phyloP scores from a whole-genome alignment of 768 basidiomycete species.

The Hygrocybe coccinea region DNA sequence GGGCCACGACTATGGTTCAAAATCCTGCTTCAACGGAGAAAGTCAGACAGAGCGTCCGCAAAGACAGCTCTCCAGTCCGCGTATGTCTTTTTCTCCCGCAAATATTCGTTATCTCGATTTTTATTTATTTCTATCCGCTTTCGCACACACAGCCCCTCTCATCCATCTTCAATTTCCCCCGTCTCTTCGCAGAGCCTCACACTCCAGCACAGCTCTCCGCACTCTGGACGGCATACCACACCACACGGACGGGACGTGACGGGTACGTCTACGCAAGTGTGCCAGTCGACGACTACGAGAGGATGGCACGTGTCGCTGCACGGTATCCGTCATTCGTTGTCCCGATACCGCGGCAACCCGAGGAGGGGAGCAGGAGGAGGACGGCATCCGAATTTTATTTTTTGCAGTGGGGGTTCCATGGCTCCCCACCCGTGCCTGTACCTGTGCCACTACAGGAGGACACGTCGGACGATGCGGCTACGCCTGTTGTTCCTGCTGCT shows the following conservation, averaged over 20 bases:
- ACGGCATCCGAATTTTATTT: constrained; percentile 75
- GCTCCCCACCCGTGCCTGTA: constrained; percentile 53
- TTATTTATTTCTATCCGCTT: constrained; percentile 1
- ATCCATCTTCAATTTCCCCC: constrained; percentile 71
- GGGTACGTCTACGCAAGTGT: constrained; percentile 83
- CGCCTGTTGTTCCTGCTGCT: too few relatives aligned
- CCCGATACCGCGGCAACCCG: constrained; percentile 70
- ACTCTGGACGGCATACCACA: constrained; percentile 89
- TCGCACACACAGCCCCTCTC: constrained; percentile 60
- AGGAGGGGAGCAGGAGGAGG: constrained; percentile 29
- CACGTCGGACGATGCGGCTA: constrained; percentile 35
- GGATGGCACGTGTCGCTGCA: constrained; percentile 59
- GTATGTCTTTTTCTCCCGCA: constrained; percentile 37
- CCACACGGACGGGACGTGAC: constrained; percentile 74
- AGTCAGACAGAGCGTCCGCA: constrained; percentile 31
- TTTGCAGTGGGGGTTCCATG: constrained; percentile 88
- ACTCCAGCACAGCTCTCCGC: constrained; percentile 68
- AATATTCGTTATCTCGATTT: neutral
- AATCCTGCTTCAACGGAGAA: constrained; percentile 2
- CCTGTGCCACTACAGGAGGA: constrained; percentile 13
- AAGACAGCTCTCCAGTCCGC: constrained; percentile 66
- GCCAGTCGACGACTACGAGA: constrained; percentile 63
- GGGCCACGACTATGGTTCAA: constrained; percentile 12
- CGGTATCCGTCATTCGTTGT: constrained; percentile 77
- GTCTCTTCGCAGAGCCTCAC: constrained; percentile 62